Evolutionary conservation across 2,329 filamentous ascomycete genomes (phyloP).

Genomic region (Cladobotryum mycophilum): DNA sequence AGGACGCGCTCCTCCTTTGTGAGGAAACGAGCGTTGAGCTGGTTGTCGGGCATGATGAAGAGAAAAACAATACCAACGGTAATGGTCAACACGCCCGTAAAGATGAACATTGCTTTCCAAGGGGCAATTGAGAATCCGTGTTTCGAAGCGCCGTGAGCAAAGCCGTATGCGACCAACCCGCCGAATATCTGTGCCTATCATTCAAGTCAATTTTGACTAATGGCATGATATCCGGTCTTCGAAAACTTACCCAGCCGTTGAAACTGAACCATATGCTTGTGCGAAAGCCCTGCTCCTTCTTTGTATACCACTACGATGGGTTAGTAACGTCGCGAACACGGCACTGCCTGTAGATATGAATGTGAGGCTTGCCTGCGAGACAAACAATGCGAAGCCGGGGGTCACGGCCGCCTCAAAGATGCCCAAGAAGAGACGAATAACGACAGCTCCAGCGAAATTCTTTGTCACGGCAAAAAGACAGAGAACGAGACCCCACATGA

Average conservation of each 20-base stretch:
- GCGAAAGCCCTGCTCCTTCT: conserved; percentile 9
- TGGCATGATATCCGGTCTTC: not conserved
- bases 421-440: conserved; percentile 13
- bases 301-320: conserved; percentile 6
- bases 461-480: conserved; percentile 3
- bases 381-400: conserved; percentile 8
- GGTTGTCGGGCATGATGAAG: conserved; percentile 11
- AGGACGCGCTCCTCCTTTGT: conserved; percentile 9
- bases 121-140: conserved; percentile 10
- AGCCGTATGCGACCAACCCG: conserved; percentile 11
- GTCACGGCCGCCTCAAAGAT: conserved; percentile 11
- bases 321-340: not conserved
- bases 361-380: conserved; percentile 3
- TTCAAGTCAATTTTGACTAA: not conserved
- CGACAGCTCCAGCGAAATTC: conserved; percentile 11
- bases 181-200: conserved; percentile 10
- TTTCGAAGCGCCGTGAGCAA: conserved; percentile 6
- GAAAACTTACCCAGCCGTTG: conserved; percentile 8
- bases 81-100: conserved; percentile 9
- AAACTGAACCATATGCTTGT: conserved; percentile 11
- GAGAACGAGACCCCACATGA: conserved; percentile 12
- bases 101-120: conserved; percentile 12
- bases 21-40: conserved; percentile 11
- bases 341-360: not conserved
- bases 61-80: conserved; percentile 7